Base-by-base conservation (phyloP, 2,329 filamentous ascomycete genomes). In the Nannizziopsis arthrosporioides region DNA sequence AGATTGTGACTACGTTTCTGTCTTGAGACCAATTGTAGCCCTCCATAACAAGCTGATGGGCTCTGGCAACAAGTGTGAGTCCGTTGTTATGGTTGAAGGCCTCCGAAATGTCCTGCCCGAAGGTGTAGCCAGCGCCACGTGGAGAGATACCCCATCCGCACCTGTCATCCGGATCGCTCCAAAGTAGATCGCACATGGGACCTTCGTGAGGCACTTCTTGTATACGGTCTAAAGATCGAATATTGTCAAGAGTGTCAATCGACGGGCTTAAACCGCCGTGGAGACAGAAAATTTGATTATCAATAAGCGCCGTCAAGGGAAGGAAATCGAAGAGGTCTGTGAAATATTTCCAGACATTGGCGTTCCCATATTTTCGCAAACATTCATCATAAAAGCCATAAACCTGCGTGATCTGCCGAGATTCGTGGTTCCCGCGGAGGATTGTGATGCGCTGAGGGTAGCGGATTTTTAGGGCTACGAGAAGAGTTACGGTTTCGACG, bases 21-120 rank as follows among this genome's bases (percentile, higher is more conserved):
- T 94, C 85, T 47, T 84, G 77, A 68, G 96, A 96, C 64, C 93
- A 96, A 78, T 85, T 85, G 71, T 84, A 86, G 50, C 82, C 82
- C 66, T 86, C 82, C 57, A 85, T 85, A 54, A 85, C 82, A 17
- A 86, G 71, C 61, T 86, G 82, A 68, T 86, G 82, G 10, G 82
- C 82, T 58, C 82, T 75, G 18, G 82, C 81, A 59, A 86, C 85
- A 51, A 85, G 73, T 51, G 79, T 77, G 32, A 86, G 67, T 46
- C 80, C 80, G 59, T 86, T 86, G 58, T 85, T 82, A 59, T 85
- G 82, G 61, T 84, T 85, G 67, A 86, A 86, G 70, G 85, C 82
- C 39, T 78, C 81, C 12, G 81, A 80, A 18, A 86, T 81, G 59
- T 84, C 83, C 61, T 85, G 81, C 41, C 79, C 79, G 57, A 82